Evolutionary conservation across 768 basidiomycete species (phyloP), one percentile per base, ranked within the genome.

Genomic region (Pleurotus giganteus): DNA sequence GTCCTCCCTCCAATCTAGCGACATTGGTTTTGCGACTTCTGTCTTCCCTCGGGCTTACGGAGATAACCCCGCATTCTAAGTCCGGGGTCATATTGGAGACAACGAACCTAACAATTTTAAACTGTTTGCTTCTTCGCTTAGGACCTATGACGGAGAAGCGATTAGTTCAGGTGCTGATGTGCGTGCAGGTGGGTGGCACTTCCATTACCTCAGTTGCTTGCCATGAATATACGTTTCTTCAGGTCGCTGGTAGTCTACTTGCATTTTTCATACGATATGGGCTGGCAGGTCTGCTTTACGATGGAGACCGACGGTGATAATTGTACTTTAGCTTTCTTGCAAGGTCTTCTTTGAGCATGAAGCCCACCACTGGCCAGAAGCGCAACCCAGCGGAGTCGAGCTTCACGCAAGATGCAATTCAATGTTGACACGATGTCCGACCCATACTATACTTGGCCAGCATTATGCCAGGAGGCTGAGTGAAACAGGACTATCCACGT

Each of bases 221-320:
- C 46, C 44, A 46, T 13, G 8, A 15, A 34, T 31, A 26, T 57
- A 17, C 47, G 17, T n/a, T 32, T 29, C 54, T 54, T 44, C 55
- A 94, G 88, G 69, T 87, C 56, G 72, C 76, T 8, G 90, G 95
- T 42, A 97, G 93, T 68, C 62, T 82, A 3, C 52, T 90, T 8
- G 97, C 92, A 6, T 98, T 98, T 68, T 74, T 79, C 19, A 81
- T 98, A 28, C 79, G 96, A 61, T 98, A 99, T 63, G 95, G 94
- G 7, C 77, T 95, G 11, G 94, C 93, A 3, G 82, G 88, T 44
- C 76, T 96, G 53, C 80, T 97, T 41, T 99, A 97, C 66, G 95
- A 96, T 64, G 94, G 92, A 8, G 92, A 94, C 72, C 79, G 95
- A 66, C 75, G 92, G 66, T 94, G 65, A 75, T n/a, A n/a, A n/a